phyloP scores from a whole-genome alignment of 2,329 filamentous ascomycete species.

The Juglanconis juglandina region DNA sequence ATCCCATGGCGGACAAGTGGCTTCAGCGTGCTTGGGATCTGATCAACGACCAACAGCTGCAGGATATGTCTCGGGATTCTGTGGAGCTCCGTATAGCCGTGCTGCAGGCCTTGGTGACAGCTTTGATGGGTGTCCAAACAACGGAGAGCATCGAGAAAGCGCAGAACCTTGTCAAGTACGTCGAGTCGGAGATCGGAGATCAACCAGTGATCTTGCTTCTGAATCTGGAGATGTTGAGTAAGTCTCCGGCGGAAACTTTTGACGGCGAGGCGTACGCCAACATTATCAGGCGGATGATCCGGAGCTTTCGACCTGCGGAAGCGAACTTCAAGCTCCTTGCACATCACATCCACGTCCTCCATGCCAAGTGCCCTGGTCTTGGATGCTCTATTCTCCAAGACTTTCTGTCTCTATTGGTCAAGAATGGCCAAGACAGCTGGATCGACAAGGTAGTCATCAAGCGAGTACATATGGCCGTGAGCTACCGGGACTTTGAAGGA shows the following conservation, averaged over 20 bases:
- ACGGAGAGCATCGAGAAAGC: constrained; percentile 48
- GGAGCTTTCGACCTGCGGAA: constrained; percentile 56
- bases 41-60: constrained; percentile 52
- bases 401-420: constrained; percentile 53
- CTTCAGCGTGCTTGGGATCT: constrained; percentile 63
- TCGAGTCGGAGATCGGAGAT: constrained; percentile 62
- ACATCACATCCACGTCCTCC: constrained; percentile 64
- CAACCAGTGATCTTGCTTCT: constrained; percentile 65
- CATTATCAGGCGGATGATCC: constrained; percentile 61
- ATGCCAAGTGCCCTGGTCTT: constrained; percentile 47
- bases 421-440: constrained; percentile 49
- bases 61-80: constrained; percentile 55
- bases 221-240: constrained; percentile 63
- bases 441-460: constrained; percentile 67
- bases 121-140: constrained; percentile 46
- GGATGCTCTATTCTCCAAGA: constrained; percentile 56
- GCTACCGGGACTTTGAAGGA: constrained; percentile 35
- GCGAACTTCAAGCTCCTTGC: constrained; percentile 64
- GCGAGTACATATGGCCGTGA: constrained; percentile 62
- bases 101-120: constrained; percentile 59
- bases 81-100: constrained; percentile 64
- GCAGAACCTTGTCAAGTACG: constrained; percentile 51
- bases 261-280: constrained; percentile 45
- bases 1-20: constrained; percentile 64
- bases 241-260: constrained; percentile 43